A percentile compares a stretch with the other conserved stretches of the same genome.
Conservation (phyloP, 768 basidiomycete genomes). For the Kwoniella europaea region DNA sequence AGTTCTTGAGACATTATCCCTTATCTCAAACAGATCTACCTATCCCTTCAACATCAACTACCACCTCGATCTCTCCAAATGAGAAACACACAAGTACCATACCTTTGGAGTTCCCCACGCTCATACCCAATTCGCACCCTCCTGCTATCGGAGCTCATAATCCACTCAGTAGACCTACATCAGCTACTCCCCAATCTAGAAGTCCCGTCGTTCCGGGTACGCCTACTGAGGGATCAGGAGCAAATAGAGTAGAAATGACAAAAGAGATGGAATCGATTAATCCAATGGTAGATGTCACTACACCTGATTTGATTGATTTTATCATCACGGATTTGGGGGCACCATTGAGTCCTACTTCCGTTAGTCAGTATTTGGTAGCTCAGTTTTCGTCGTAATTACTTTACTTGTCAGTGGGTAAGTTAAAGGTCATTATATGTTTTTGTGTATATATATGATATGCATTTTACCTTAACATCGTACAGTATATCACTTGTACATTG, state of each 20-base stretch:
- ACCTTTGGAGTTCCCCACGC: slow-evolving; percentile 21
- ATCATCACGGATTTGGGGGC: slow-evolving; percentile 95
- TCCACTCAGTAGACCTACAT: slow-evolving; percentile 2
- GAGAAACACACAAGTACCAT: slow-evolving; percentile 51
- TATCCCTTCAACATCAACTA: slow-evolving; percentile 28
- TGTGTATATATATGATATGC: neutral
- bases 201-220: slow-evolving; percentile 13
- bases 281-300: slow-evolving; percentile 92
- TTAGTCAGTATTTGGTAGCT: slow-evolving; percentile 92
- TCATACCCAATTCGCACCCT: slow-evolving; percentile 32
- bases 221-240: slow-evolving; percentile 3
- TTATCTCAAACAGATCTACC: slow-evolving; percentile 58
- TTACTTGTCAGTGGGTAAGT: neutral
- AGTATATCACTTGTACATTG: no score
- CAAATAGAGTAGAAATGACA: slow-evolving; percentile 65
- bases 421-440: neutral
- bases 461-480: no score
- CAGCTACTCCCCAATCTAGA: slow-evolving; percentile 8
- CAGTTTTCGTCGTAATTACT: slow-evolving; percentile 64
- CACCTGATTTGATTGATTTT: slow-evolving; percentile 89
- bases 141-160: slow-evolving; percentile 16
- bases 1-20: slow-evolving; percentile 95
- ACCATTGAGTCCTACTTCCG: slow-evolving; percentile 69
- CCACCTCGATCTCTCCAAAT: slow-evolving; percentile 68
- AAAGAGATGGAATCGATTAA: slow-evolving; percentile 79